Base-by-base conservation (phyloP, 1,139 yeast species). In the Protomyces arabidopsidicola region DNA sequence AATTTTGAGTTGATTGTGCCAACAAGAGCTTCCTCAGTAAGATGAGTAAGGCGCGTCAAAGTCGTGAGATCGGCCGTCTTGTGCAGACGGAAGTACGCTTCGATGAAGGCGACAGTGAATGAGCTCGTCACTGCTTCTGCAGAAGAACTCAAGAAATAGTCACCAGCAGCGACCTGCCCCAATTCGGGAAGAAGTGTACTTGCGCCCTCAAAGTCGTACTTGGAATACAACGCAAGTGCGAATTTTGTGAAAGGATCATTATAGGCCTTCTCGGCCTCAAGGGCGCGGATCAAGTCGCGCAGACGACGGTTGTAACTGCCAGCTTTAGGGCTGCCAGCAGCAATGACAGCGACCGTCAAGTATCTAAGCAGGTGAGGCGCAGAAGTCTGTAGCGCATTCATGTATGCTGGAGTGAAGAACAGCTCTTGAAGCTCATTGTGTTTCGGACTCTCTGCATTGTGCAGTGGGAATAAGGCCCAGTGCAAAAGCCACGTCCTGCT, bases 311-410 rank as follows among this genome's bases (percentile, higher is more conserved):
- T 82, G 76, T 78, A 78, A 16, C 58, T 59, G 14, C 65, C 65
- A 8, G 58, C 64, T 71, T 53, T 75, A 10, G 66, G 65, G 42
- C 50, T 59, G 45, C 54, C 42, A 24, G 60, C 52, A 9, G 62
- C 51, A 45, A 84, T 78, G 56, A 84, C 84, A 20, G 86, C 85
- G 35, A 82, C 84, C 39, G 82, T 80, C 66, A 84, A 73, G 71
- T 84, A 84, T 69, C 88, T 80, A 68, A 84, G 73, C 64, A 84
- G 76, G 87, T 88, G 84, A 36, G 88, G 88, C 70, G 85, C 81
- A 14, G 86, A 77, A 35, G 87, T 86, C 74, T 84, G 87, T 71
- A 84, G 83, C 5, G 87, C 81, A 66, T 84, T 81, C 67, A 84
- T 74, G 72, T 83, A 83, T 12, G 85, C 81, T 2, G 86, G 79